Evolutionary conservation across 768 basidiomycete species (phyloP).

Genomic region (Rossbeevera mucosa): DNA sequence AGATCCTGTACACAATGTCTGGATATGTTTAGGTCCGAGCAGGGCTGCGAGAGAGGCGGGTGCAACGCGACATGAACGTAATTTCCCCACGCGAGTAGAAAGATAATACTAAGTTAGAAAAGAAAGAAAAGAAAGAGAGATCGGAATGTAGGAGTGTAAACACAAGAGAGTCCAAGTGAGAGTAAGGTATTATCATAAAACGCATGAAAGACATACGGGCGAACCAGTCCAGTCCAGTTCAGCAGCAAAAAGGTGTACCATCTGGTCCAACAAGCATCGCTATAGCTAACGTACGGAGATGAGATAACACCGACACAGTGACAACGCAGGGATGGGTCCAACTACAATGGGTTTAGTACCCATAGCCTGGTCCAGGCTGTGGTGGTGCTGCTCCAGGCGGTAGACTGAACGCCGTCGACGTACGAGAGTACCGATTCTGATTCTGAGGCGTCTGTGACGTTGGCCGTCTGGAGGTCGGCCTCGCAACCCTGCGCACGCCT

Average conservation of each 20-base stretch:
- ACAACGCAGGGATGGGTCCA: conserved; percentile 2
- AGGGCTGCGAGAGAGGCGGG: neutral
- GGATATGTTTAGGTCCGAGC: neutral
- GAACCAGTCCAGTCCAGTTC: neutral
- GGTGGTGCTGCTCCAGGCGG: conserved; percentile 78
- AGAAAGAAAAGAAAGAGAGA: neutral
- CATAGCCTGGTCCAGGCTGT: conserved; percentile 31
- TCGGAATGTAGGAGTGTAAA: neutral
- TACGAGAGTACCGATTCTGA: conserved; percentile 65
- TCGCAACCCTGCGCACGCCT: conserved; percentile 74
- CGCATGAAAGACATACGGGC: neutral
- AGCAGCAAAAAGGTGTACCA: neutral
- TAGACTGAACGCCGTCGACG: conserved; percentile 46
- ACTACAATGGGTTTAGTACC: conserved; percentile 7
- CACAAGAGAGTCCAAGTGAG: conserved; percentile 7
- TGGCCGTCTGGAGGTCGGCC: conserved; percentile 52
- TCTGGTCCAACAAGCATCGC: conserved; percentile 12
- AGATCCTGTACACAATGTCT: neutral
- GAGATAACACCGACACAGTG: conserved; percentile 1
- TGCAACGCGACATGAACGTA: neutral
- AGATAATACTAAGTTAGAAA: conserved; percentile 9
- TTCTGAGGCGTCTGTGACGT: conserved; percentile 47
- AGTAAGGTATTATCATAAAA: conserved; percentile 11
- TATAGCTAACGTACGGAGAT: conserved; percentile 1
- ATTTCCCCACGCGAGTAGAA: neutral